Conservation (phyloP, 495 filamentous ascomycete genomes). For the Aspergillus homomorphus region DNA sequence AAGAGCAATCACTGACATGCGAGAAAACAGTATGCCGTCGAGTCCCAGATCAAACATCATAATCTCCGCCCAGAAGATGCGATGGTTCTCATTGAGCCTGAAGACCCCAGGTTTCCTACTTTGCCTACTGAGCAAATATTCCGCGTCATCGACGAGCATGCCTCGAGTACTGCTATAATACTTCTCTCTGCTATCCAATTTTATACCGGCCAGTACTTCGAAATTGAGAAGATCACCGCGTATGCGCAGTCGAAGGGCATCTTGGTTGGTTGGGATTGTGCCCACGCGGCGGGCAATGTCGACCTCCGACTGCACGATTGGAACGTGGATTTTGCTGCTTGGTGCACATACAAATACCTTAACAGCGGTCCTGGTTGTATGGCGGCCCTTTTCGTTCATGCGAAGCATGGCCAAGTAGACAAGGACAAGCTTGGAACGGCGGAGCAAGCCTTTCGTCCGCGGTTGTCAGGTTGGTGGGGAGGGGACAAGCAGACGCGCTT, state of each 20-base stretch:
- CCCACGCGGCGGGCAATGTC: slow-evolving; percentile 92
- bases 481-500: slow-evolving; percentile 74
- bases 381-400: slow-evolving; percentile 84
- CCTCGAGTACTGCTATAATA: slow-evolving; percentile 70
- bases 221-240: slow-evolving; percentile 79
- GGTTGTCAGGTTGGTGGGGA: slow-evolving; percentile 90
- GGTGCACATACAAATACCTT: slow-evolving; percentile 98
- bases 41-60: slow-evolving; percentile 83
- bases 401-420: slow-evolving; percentile 59
- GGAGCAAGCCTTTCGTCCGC: slow-evolving; percentile 43
- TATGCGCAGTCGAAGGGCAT: slow-evolving; percentile 75
- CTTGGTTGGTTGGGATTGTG: slow-evolving; percentile 89
- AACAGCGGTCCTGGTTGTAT: slow-evolving; percentile 88
- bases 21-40: slow-evolving; percentile 71
- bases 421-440: slow-evolving; percentile 32
- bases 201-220: slow-evolving; percentile 89
- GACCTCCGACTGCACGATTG: slow-evolving; percentile 80
- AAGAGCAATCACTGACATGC: slow-evolving; percentile 7
- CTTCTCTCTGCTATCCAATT: slow-evolving; percentile 91
- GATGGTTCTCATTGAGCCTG: slow-evolving; percentile 74
- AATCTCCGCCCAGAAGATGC: slow-evolving; percentile 61
- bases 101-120: slow-evolving; percentile 44
- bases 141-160: slow-evolving; percentile 71
- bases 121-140: slow-evolving; percentile 73
- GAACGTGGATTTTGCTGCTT: slow-evolving; percentile 94